Base-by-base conservation (phyloP, 176 grass and related monocot genomes). In the Rhipidocladum racemiflorum region DNA sequence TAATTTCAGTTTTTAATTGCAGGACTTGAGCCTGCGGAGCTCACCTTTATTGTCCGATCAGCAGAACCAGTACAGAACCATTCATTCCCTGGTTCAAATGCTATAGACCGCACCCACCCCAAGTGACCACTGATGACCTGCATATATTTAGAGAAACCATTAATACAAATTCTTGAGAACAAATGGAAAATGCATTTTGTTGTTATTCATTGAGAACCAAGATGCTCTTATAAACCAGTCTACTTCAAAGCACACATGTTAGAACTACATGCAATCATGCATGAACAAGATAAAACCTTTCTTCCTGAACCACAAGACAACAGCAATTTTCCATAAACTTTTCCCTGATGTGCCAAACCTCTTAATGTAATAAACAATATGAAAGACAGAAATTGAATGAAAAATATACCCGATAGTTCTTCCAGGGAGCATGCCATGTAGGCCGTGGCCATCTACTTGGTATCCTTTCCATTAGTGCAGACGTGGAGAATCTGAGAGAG, bases 51-150 rank as follows among this genome's bases (percentile, higher is more conserved):
- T 66, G 96, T 95, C 65, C 92, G 86, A 80, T 98, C 96, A 32
- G 92, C 92, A 8, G 92, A 98, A 76, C 95, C 92, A 72, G 92
- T 95, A 72, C 92, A 98, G 53, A 98, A 98, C 96, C 96, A 98
- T 79, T 89, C 81, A 79, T 98, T 98, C 46, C 90, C 86, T 28
- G 92, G 96, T 75, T 95, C 92, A 90, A 98, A 98, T 24, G 96
- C 96, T 82, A 98, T 88, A 21, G 96, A 98, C 2, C 92, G 76
- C 67, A 98, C 96, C 96, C 96, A 95, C 54, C 96, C 96, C 79
- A 98, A 88, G 67, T 98, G 96, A 62, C 96, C 96, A 82, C 96
- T 98, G 65, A 98, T 98, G 23, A 98, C 96, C 96, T 98, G 88
- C 51, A 81, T 65, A 65, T 39, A 44, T 78, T 54, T 38, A 57